These are phyloP conservation scores for Hypomyces rosellus DNA, from an alignment of 2,329 filamentous ascomycete genomes.

Conservation along the genomic window DNA sequence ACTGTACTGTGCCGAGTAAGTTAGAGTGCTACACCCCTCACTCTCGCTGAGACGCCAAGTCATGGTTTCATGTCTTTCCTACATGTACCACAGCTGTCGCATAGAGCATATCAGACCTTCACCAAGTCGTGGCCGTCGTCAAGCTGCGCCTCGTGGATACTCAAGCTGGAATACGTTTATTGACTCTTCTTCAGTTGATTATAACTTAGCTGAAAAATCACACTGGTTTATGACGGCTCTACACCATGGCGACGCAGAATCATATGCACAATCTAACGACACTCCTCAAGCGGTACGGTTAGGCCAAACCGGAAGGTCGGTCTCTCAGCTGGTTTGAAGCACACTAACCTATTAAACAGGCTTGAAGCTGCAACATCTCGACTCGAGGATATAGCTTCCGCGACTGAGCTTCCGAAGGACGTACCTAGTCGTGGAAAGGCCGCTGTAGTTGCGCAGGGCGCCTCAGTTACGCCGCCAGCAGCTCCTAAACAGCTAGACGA, in stretches of 20 bases:
- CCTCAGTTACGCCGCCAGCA: constrained; percentile 33
- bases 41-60: too few relatives aligned
- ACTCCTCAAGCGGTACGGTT: constrained; percentile 86
- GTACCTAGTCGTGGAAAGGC: constrained; percentile 39
- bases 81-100: too few relatives aligned
- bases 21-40: too few relatives aligned
- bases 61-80: too few relatives aligned
- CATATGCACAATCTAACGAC: constrained; percentile 97
- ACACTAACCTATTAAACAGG: constrained; percentile 54
- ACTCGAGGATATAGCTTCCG: constrained; percentile 90
- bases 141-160: too few relatives aligned
- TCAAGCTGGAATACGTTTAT: too few relatives aligned
- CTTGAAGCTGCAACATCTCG: constrained; percentile 95
- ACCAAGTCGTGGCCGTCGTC: too few relatives aligned
- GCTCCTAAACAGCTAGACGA: constrained; percentile 39
- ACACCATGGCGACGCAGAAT: constrained; percentile 59
- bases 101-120: too few relatives aligned
- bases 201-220: too few relatives aligned
- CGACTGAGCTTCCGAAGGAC: constrained; percentile 54
- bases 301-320: neutral
- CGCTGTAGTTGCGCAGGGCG: constrained; percentile 25
- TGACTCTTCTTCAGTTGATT: too few relatives aligned
- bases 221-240: neutral
- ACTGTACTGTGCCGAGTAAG: too few relatives aligned
- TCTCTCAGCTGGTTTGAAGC: constrained; percentile 1